Evolutionary conservation across 169 alveolate species (phyloP).

Genomic region (Cryptosporidium xiaoi): DNA sequence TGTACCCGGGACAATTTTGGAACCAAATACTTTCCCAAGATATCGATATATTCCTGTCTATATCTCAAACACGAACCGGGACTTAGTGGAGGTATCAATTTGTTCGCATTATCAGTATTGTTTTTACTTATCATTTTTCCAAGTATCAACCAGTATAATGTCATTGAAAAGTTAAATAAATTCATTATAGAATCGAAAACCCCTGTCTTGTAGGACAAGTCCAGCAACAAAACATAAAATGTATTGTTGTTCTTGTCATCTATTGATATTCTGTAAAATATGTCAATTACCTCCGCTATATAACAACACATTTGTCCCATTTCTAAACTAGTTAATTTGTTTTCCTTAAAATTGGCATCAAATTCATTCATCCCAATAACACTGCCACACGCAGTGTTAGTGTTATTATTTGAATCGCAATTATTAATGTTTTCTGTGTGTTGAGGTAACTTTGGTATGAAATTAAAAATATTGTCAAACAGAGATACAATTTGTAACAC

Average conservation of each 20-base stretch:
- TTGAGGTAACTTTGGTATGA: constrained; percentile 40
- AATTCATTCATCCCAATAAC: neutral
- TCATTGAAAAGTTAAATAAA: constrained; percentile 46
- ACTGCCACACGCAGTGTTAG: neutral
- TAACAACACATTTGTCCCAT: constrained; percentile 65
- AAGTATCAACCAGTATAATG: constrained; percentile 55
- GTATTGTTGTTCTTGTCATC: constrained; percentile 69
- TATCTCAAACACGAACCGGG: constrained; percentile 36
- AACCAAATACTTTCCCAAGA: constrained; percentile 1
- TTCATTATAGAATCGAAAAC: constrained; percentile 20
- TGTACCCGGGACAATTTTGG: constrained; percentile 34
- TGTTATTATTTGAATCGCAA: neutral
- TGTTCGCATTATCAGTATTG: constrained; percentile 24
- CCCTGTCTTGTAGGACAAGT: constrained; percentile 44
- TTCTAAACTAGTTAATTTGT: neutral
- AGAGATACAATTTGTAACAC: constrained; percentile 41
- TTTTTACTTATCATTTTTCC: constrained; percentile 18
- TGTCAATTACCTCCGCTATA: constrained; percentile 54
- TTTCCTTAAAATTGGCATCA: neutral
- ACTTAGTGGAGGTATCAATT: constrained; percentile 48
- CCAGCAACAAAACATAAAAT: constrained; percentile 47
- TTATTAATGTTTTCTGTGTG: neutral
- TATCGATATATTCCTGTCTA: constrained; percentile 1
- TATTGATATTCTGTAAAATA: constrained; percentile 44
- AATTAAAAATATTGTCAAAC: constrained; percentile 13